Evolutionary conservation across 371 early-diverging fungal genomes (phyloP).

Genomic region (Mucor plumbeus): DNA sequence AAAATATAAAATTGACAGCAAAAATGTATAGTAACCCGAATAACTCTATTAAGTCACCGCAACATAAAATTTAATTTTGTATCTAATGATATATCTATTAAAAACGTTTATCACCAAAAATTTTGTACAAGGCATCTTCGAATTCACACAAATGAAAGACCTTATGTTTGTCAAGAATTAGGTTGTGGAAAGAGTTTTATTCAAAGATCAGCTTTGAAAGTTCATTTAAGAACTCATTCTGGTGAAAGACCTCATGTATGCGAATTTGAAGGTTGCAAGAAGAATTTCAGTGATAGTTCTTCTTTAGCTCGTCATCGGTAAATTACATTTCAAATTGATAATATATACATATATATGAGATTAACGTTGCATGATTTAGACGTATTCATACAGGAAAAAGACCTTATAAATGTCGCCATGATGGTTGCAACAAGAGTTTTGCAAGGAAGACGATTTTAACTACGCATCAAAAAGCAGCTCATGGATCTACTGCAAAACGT

Average conservation of each 20-base stretch:
- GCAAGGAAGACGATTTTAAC: constrained; percentile 67
- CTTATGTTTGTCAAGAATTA: constrained; percentile 61
- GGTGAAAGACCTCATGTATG: constrained; percentile 77
- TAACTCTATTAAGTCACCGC: too few species aligned
- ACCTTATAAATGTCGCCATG: constrained; percentile 62
- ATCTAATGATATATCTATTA: too few species aligned
- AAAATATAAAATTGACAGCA: too few species aligned
- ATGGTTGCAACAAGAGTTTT: constrained; percentile 64
- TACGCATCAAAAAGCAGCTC: constrained; percentile 49
- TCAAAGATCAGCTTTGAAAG: constrained; percentile 76
- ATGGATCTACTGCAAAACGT: constrained; percentile 26
- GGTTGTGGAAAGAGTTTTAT: constrained; percentile 74
- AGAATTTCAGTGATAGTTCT: constrained; percentile 61
- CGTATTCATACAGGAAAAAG: constrained; percentile 72
- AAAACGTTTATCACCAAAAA: too few species aligned
- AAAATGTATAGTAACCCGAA: too few species aligned
- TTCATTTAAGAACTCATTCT: constrained; percentile 74
- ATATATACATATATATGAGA: not conserved
- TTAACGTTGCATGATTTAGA: constrained; percentile 4
- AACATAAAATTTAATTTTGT: too few species aligned
- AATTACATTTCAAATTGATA: not conserved
- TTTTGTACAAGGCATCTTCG: constrained; percentile 70
- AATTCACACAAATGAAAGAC: constrained; percentile 74
- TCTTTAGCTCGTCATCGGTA: constrained; percentile 50
- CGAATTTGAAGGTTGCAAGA: constrained; percentile 56